A percentile compares a stretch with the other conserved stretches of the same genome.
These are phyloP conservation scores for Melampsora larici-populina DNA, from an alignment of 1,284 basidiomycete genomes.

Conservation along the genomic window DNA sequence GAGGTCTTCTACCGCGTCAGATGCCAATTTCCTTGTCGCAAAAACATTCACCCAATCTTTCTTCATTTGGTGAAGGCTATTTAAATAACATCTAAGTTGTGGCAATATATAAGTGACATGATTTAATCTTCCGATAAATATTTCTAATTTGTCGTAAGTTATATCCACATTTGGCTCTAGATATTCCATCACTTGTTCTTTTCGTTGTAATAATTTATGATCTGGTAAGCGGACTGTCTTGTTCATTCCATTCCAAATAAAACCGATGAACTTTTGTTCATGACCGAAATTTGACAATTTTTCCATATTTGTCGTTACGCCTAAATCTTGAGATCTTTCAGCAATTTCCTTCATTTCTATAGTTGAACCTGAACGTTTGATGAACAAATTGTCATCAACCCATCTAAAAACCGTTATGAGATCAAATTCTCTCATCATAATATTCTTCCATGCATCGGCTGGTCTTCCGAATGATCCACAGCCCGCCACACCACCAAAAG, in stretches of 20 bases:
- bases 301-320: too few species aligned
- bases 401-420: too few species aligned
- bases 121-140: neutral
- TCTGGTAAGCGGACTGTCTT: neutral
- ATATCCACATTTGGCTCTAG: neutral
- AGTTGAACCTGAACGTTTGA: too few species aligned
- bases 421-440: neutral
- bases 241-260: neutral
- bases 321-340: neutral
- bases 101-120: constrained; percentile 7
- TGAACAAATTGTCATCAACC: too few species aligned
- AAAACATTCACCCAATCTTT: neutral
- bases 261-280: too few species aligned
- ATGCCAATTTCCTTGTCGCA: neutral
- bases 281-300: too few species aligned
- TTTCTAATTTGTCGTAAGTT: neutral
- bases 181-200: neutral
- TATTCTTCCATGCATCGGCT: neutral
- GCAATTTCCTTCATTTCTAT: too few species aligned
- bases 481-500: too few species aligned
- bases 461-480: too few species aligned
- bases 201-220: neutral
- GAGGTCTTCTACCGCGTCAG: neutral
- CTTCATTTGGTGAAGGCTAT: too few species aligned
- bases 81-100: too few species aligned